Conservation (phyloP, 257 asterid species). For the Apocynum venetum region DNA sequence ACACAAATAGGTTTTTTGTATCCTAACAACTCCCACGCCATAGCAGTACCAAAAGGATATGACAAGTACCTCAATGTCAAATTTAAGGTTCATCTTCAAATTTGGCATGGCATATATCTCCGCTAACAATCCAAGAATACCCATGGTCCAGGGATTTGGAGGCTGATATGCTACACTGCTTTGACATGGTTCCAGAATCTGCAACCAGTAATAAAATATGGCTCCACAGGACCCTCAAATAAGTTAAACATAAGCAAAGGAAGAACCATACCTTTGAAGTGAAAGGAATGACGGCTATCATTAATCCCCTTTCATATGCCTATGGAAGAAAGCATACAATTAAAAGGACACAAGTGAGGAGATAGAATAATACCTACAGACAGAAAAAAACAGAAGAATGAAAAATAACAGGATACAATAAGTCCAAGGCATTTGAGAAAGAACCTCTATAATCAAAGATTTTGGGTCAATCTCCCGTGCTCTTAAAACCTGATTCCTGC, state of each 20-base stretch:
- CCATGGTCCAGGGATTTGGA: constrained; percentile 99
- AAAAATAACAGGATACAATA: neutral
- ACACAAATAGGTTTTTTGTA: neutral
- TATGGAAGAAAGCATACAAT: constrained; percentile 28
- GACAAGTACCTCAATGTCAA: constrained; percentile 85
- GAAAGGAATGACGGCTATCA: constrained; percentile 98
- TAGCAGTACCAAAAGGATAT: neutral
- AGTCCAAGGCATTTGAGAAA: constrained; percentile 1
- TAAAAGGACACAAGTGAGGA: neutral
- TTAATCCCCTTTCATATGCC: constrained; percentile 95
- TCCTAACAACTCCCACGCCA: neutral
- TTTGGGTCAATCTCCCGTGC: constrained; percentile 95
- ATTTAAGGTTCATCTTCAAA: constrained; percentile 94
- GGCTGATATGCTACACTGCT: constrained; percentile 94
- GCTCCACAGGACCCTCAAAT: neutral
- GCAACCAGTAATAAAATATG: constrained; percentile 22
- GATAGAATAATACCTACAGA: neutral
- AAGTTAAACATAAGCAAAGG: constrained; percentile 4
- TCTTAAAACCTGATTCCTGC: constrained; percentile 85
- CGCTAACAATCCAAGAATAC: constrained; percentile 82
- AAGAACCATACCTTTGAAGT: constrained; percentile 77
- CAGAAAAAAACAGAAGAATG: neutral
- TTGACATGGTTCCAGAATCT: constrained; percentile 91
- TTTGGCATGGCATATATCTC: constrained; percentile 97
- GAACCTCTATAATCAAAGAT: constrained; percentile 77